A percentile compares a stretch with the other conserved stretches of the same genome.
phyloP scores from a whole-genome alignment of 495 filamentous ascomycete species.

The Xylaria flabelliformis region DNA sequence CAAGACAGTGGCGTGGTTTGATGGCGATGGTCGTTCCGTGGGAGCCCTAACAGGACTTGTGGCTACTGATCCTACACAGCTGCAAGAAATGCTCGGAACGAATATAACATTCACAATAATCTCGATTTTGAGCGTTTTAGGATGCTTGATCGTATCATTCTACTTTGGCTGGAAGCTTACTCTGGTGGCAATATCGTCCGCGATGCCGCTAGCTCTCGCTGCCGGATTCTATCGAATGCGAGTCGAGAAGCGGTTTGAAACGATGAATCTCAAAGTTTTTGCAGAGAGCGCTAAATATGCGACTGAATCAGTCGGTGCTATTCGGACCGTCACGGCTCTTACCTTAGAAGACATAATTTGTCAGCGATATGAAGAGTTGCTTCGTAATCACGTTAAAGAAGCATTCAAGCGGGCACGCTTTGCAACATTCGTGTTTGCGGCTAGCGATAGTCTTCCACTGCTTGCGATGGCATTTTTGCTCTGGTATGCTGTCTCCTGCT shows the following conservation, averaged over 20 bases:
- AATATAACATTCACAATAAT: constrained; percentile 59
- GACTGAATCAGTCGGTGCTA: constrained; percentile 62
- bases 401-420: constrained; percentile 60
- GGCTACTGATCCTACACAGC: constrained; percentile 63
- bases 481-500: constrained; percentile 52
- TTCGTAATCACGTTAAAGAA: constrained; percentile 57
- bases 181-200: constrained; percentile 55
- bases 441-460: constrained; percentile 56
- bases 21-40: constrained; percentile 55
- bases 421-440: constrained; percentile 58
- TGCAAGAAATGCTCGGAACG: constrained; percentile 68
- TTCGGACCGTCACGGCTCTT: constrained; percentile 62
- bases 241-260: constrained; percentile 60
- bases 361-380: constrained; percentile 53
- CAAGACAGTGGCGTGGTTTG: constrained; percentile 65
- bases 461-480: constrained; percentile 63
- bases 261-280: constrained; percentile 58
- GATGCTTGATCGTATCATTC: constrained; percentile 57
- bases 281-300: constrained; percentile 63
- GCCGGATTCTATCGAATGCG: constrained; percentile 60
- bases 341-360: constrained; percentile 61
- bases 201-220: constrained; percentile 56
- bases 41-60: constrained; percentile 60
- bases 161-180: constrained; percentile 65
- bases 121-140: constrained; percentile 56